A percentile compares a stretch with the other conserved stretches of the same genome.
Conservation (phyloP, 805 yeast genomes). For the Clavispora phyllophila region DNA sequence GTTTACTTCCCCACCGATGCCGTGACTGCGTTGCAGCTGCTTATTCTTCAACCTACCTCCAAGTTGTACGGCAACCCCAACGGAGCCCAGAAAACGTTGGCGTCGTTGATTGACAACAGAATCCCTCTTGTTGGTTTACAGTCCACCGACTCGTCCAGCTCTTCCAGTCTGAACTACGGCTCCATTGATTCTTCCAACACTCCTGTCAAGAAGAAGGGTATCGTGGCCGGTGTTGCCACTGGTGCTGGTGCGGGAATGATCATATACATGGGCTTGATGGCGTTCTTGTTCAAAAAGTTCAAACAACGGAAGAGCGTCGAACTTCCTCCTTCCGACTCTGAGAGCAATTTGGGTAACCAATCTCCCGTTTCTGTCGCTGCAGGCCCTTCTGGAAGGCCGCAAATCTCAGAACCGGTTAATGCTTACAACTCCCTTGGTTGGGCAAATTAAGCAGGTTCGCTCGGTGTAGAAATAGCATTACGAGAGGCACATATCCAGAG, state of each 20-base stretch:
- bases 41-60: slow-evolving; percentile 50
- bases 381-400: slow-evolving; percentile 19
- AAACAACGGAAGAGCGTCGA: slow-evolving; percentile 35
- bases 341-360: slow-evolving; percentile 26
- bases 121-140: slow-evolving; percentile 52
- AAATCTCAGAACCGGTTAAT: slow-evolving; percentile 65
- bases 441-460: slow-evolving; percentile 19
- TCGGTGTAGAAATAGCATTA: background rate
- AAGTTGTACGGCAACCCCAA: slow-evolving; percentile 56
- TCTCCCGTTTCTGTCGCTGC: slow-evolving; percentile 12
- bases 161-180: slow-evolving; percentile 21
- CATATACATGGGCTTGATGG: slow-evolving; percentile 57
- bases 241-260: slow-evolving; percentile 80
- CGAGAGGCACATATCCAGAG: background rate
- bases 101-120: slow-evolving; percentile 65
- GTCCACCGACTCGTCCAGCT: slow-evolving; percentile 10
- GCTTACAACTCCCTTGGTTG: slow-evolving; percentile 71
- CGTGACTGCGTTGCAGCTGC: slow-evolving; percentile 44
- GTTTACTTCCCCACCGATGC: slow-evolving; percentile 66
- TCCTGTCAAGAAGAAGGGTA: slow-evolving; percentile 24
- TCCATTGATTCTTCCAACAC: slow-evolving; percentile 27
- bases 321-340: slow-evolving; percentile 38
- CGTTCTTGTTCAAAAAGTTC: slow-evolving; percentile 48
- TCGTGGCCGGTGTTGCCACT: slow-evolving; percentile 71
- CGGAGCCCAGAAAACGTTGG: slow-evolving; percentile 51